Conservation (phyloP, 805 yeast species). For the Limtongozyma cylindracea region DNA sequence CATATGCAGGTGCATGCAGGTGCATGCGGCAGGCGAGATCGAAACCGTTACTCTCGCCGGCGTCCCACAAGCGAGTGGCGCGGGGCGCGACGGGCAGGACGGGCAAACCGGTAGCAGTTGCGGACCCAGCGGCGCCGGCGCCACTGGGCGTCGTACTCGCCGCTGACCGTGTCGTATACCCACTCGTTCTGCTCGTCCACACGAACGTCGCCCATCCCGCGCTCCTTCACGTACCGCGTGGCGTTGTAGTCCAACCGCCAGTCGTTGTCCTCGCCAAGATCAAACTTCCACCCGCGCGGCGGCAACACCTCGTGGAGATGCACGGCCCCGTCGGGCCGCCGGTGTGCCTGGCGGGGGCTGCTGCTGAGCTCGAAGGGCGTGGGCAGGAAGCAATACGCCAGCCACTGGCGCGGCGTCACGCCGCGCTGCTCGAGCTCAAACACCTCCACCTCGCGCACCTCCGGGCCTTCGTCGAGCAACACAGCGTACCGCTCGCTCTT, state of each 20-base stretch:
- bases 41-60: no score
- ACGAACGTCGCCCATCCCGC: slow-evolving; percentile 6
- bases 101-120: slow-evolving; percentile 18
- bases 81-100: no score
- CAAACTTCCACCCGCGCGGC: slow-evolving; percentile 56
- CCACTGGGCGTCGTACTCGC: slow-evolving; percentile 14
- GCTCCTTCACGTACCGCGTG: slow-evolving; percentile 20
- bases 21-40: no score
- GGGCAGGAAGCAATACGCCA: slow-evolving; percentile 23
- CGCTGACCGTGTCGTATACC: slow-evolving; percentile 17
- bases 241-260: slow-evolving; percentile 47
- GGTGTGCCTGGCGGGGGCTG: slow-evolving; percentile 11
- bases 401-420: not conserved
- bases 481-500: slow-evolving; percentile 20
- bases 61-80: no score
- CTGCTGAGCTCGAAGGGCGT: slow-evolving; percentile 27
- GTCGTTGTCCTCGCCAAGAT: slow-evolving; percentile 16
- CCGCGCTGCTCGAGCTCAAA: not conserved
- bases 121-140: slow-evolving; percentile 33
- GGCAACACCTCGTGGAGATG: slow-evolving; percentile 29
- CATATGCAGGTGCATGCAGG: no score
- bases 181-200: slow-evolving; percentile 17
- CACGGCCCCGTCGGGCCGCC: slow-evolving; percentile 40
- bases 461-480: slow-evolving; percentile 40
- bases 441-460: not conserved